Evolutionary conservation across 108 stramenopile species (phyloP), one percentile per base, ranked within the genome.

Genomic region (Fragilaria radians): DNA sequence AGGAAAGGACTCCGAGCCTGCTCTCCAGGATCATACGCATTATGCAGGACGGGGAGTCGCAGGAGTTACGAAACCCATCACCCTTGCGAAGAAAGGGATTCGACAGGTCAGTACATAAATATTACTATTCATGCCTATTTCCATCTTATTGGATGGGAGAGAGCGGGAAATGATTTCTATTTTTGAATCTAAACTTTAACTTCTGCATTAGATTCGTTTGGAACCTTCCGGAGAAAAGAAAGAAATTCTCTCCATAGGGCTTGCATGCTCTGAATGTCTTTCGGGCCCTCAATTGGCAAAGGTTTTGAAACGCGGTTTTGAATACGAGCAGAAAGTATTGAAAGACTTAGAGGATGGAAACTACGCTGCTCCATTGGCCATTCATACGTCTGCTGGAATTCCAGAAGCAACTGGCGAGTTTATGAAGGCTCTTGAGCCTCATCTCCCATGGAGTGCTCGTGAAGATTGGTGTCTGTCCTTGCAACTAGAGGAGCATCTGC

Each of bases 401-500:
- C 58, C 81, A 0, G 51, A 51, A 7, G 64, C 52, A 17, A 51
- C 77, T 29, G 34, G 56, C 32, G 51, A 42, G 0, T 82, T 82
- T 50, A 53, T 82, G 18, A 55, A 71, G 25, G 70, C 73, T 1
- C 54, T 77, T 1, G 68, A 46, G 46, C 54, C 49, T 9, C 81
- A 77, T 57, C 53, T 82, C 2, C 81, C 76, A 11, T 77, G 73
- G 73, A 52, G 67, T 19, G 46, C 36, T 14, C 11, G 14, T 42
- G 11, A 11, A 14, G 81, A 82, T 49, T 82, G 81, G 81, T 78
- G 73, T 59, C 57, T 75, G 31, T 77, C 72, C 5, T 61, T 82
- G 57, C 81, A 82, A 49, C 46, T 76, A 3, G 81, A 82, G 47
- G 81, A 27, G 77, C 81, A 21, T 76, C 72, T 31, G 77, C 81